Conservation (phyloP, 2,329 filamentous ascomycete species). For the Cadophora sp. region DNA sequence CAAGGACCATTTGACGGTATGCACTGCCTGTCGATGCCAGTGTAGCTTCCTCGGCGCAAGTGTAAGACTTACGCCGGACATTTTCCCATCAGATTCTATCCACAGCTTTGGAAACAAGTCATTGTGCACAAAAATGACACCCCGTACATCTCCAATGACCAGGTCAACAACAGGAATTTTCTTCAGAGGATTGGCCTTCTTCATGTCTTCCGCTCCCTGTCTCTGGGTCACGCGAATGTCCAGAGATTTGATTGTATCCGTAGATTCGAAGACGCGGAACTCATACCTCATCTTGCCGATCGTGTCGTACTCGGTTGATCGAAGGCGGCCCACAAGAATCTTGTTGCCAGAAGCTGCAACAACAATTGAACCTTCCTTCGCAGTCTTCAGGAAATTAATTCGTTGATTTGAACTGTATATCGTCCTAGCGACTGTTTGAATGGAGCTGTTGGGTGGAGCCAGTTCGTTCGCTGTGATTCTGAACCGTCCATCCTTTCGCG, state of each 20-base stretch:
- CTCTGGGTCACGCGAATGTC: conserved; percentile 61
- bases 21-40: conserved; percentile 89
- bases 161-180: conserved; percentile 67
- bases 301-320: conserved; percentile 43
- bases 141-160: conserved; percentile 77
- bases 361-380: conserved; percentile 63
- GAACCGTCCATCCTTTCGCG: conserved; percentile 42
- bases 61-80: conserved; percentile 38
- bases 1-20: conserved; percentile 86
- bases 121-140: conserved; percentile 82
- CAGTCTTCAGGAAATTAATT: conserved; percentile 57
- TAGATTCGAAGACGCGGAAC: conserved; percentile 63
- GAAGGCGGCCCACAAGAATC: conserved; percentile 66
- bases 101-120: conserved; percentile 69
- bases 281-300: conserved; percentile 59
- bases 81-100: conserved; percentile 46
- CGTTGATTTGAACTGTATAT: conserved; percentile 50
- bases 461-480: conserved; percentile 46
- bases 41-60: conserved; percentile 72
- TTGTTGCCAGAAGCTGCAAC: conserved; percentile 59
- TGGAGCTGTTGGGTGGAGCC: conserved; percentile 42
- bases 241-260: conserved; percentile 70
- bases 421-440: conserved; percentile 43
- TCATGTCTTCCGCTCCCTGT: conserved; percentile 26
- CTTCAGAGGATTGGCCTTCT: conserved; percentile 44